A percentile compares a stretch with the other conserved stretches of the same genome.
Conservation (phyloP, 1,284 basidiomycete genomes). For the Ustilago nuda region DNA sequence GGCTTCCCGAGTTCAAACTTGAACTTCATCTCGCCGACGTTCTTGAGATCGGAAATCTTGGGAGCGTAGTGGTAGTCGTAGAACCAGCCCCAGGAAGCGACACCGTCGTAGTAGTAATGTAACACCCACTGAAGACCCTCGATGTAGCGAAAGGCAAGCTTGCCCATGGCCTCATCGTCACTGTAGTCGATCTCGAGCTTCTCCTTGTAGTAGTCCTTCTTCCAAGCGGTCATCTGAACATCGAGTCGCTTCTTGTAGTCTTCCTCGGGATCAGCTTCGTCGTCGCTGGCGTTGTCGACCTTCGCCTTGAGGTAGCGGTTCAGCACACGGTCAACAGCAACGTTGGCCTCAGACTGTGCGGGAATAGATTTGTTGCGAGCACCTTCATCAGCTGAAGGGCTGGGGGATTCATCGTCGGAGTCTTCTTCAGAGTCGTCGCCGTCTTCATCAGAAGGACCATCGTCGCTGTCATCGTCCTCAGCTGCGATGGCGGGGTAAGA, state of each 20-base stretch:
- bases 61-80: conserved; percentile 95
- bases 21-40: conserved; percentile 83
- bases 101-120: conserved; percentile 97
- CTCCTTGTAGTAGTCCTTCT: conserved; percentile 82
- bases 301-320: conserved; percentile 88
- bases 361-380: conserved; percentile 13
- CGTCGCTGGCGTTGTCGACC: conserved; percentile 49
- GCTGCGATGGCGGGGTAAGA: conserved; percentile 42
- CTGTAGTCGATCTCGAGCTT: conserved; percentile 70
- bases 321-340: conserved; percentile 84
- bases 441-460: conserved; percentile 36
- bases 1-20: conserved; percentile 87
- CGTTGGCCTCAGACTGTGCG: conserved; percentile 61
- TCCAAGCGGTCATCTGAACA: conserved; percentile 92
- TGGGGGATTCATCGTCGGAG: conserved; percentile 55
- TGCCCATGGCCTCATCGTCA: conserved; percentile 72
- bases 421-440: conserved; percentile 64
- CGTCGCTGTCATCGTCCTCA: conserved; percentile 36
- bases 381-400: conserved; percentile 71
- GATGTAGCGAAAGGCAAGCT: conserved; percentile 76
- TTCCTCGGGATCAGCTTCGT: conserved; percentile 46
- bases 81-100: conserved; percentile 98
- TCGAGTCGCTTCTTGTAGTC: conserved; percentile 79
- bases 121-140: conserved; percentile 99
- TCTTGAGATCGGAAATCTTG: conserved; percentile 79